Base-by-base conservation (phyloP, 768 basidiomycete species). In the Scleroderma citrinum region DNA sequence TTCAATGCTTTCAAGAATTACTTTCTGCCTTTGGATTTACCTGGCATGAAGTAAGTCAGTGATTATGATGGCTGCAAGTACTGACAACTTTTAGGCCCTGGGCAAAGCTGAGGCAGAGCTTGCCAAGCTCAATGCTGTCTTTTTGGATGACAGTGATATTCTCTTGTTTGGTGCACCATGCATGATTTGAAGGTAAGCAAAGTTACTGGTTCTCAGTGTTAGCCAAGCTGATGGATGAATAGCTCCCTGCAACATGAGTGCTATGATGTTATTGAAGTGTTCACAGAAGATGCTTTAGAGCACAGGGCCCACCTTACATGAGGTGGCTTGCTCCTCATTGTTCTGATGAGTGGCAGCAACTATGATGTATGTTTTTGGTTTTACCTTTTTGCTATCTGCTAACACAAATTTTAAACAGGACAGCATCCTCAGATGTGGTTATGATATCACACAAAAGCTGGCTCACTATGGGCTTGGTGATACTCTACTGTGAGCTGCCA, bases 11-110 rank as follows among this genome's bases (percentile, higher is more conserved):
- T 29, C 26, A 29, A 29, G 26, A 29, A 29, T 8, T 29, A 29
- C 26, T 29, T 29, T 29, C 26, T 8, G 8, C 16, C 52, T 69
- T 36, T 43, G 60, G 43, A 50, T 73, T 72, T 36, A 63, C 68
- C 44, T 66, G 60, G 56, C 49, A 60, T 42, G 48, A 16, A 23
- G 66, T 62, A 41, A 24, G 53, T 47, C 8, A 5, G 13, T 35
- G 5, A 13, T 12, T 35, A 13, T 13, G 12, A 12, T 12, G 3
- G n/a, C 34, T 35, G 26, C 26, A 29, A 29, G 26, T 35, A 13
- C 34, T 35, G 34, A 14, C 13, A 35, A 21, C 43, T n/a, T 2
- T 10, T n/a, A 51, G 50, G 50, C 50, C 6, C 36, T 30, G 11
- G 45, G 45, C 3, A 45, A 51, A 34, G 50, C 50, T 5, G 45